Evolutionary conservation across 2,329 filamentous ascomycete genomes (phyloP).

Genomic region (Decorospora gaudefroyi): DNA sequence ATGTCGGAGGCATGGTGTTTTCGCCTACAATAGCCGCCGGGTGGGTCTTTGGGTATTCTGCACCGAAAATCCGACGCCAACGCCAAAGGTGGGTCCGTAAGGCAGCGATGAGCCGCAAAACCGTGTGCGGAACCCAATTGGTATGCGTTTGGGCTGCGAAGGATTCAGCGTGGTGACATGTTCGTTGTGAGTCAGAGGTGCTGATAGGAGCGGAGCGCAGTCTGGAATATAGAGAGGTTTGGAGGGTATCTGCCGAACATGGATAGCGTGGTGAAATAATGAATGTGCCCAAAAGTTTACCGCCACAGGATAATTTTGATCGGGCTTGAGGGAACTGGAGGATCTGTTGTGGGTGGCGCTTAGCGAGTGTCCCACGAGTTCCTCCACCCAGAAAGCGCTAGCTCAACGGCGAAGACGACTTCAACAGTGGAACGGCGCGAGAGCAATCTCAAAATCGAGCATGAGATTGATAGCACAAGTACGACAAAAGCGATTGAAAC

Average conservation of each 20-base stretch:
- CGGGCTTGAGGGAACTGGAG: background rate
- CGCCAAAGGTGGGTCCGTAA: constrained; percentile 33
- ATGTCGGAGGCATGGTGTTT: constrained; percentile 2
- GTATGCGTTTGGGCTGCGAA: constrained; percentile 32
- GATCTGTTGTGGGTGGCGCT: constrained; percentile 18
- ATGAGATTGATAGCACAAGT: too few relatives aligned
- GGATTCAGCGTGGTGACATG: constrained; percentile 13
- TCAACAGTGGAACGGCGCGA: background rate
- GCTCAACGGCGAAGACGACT: constrained; percentile 14
- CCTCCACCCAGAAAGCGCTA: constrained; percentile 23
- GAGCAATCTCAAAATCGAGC: too few relatives aligned
- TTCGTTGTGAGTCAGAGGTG: constrained; percentile 28
- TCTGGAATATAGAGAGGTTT: constrained; percentile 15
- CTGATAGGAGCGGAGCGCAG: constrained; percentile 14
- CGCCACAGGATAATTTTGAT: constrained; percentile 4
- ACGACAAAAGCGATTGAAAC: too few relatives aligned
- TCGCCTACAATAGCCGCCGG: constrained; percentile 29
- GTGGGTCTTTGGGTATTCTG: constrained; percentile 31
- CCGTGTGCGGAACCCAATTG: constrained; percentile 32
- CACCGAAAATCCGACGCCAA: constrained; percentile 21
- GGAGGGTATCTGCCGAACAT: constrained; percentile 11
- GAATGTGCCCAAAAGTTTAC: constrained; percentile 2
- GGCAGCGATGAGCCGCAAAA: constrained; percentile 35
- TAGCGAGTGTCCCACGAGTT: constrained; percentile 29
- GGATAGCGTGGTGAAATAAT: constrained; percentile 9